Conservation (phyloP, 164 flowering plant species). For the Magnolia kwangsiensis region DNA sequence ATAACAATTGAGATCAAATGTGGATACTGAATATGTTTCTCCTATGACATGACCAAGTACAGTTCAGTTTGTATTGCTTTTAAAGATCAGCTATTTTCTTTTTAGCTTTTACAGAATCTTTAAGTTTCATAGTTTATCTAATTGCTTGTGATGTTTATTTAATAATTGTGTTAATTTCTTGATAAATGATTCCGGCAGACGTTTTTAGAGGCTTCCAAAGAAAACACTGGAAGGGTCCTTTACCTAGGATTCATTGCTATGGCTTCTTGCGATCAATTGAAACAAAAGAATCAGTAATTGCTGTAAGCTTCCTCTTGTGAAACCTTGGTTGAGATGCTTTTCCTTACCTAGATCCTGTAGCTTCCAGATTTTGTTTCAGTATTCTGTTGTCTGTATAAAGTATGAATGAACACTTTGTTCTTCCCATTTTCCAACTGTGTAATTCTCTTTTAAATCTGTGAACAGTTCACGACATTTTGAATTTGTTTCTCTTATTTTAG, state of each 20-base stretch:
- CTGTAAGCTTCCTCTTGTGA: slow-evolving; percentile 44
- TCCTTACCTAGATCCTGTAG: not conserved
- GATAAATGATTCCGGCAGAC: slow-evolving; percentile 43
- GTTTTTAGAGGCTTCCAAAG: slow-evolving; percentile 61
- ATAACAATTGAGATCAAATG: no score
- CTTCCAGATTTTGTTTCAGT: not conserved
- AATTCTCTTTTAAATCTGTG: not conserved
- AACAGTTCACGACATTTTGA: not conserved
- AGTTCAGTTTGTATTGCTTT: no score
- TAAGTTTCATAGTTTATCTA: not conserved
- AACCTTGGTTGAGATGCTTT: not conserved
- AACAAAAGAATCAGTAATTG: slow-evolving; percentile 57
- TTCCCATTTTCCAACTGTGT: no score
- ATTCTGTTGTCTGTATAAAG: not conserved
- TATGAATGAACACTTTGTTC: no score
- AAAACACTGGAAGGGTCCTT: slow-evolving; percentile 73
- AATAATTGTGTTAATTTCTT: not conserved
- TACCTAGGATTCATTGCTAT: slow-evolving; percentile 94
- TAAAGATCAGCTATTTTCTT: no score
- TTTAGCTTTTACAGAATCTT: no score
- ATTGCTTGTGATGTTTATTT: not conserved
- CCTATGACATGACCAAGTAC: not conserved
- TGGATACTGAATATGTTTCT: not conserved
- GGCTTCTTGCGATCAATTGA: slow-evolving; percentile 86
- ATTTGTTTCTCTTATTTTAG: not conserved